These are phyloP conservation scores for Amoebophrya sp. DNA, from an alignment of 169 alveolate species.

Conservation along the genomic window DNA sequence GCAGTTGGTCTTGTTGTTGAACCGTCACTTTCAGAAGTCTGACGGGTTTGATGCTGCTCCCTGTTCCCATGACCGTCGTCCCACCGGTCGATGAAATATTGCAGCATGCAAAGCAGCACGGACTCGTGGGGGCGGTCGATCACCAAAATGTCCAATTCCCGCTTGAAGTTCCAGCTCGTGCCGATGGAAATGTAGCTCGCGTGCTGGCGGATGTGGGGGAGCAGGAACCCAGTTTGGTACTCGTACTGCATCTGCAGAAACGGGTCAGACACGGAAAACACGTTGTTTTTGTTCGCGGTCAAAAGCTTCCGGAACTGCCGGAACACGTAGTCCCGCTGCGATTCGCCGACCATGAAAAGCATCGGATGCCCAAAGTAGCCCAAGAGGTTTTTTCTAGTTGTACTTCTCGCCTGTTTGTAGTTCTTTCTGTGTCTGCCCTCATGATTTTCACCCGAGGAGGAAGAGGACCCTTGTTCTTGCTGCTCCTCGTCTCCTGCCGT, in stretches of 20 bases:
- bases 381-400: not conserved
- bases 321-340: not conserved
- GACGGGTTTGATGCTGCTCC: too few relatives aligned
- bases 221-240: not conserved
- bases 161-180: not conserved
- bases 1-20: too few relatives aligned
- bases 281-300: not conserved
- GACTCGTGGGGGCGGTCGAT: constrained; percentile 25
- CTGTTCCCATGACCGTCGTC: too few relatives aligned
- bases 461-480: too few relatives aligned
- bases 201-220: constrained; percentile 25
- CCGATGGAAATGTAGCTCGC: not conserved
- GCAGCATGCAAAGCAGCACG: not conserved
- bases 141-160: not conserved
- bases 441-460: too few relatives aligned
- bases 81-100: not conserved
- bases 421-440: too few relatives aligned
- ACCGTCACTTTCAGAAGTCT: too few relatives aligned
- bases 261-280: not conserved
- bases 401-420: too few relatives aligned
- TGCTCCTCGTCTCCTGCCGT: too few relatives aligned
- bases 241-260: constrained; percentile 28
- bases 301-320: not conserved
- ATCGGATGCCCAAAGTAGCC: constrained; percentile 28
- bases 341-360: not conserved